Evolutionary conservation across 768 basidiomycete species (phyloP), one percentile per base, ranked within the genome.

Genomic region (Gymnopilus junonius): DNA sequence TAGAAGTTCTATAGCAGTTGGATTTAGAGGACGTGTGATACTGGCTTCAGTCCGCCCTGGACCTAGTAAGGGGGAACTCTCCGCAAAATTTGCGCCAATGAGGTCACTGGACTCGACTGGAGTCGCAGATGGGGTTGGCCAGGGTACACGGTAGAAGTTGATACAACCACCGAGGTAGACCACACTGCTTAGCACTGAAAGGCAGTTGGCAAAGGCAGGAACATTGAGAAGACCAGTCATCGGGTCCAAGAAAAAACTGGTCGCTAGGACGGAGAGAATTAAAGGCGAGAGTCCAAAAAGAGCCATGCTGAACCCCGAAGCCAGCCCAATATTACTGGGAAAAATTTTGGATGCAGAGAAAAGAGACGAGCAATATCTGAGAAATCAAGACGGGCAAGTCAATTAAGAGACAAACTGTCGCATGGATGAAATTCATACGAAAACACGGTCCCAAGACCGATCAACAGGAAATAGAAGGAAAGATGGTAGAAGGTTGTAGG

Each of bases 211-310:
- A 71, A 85, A 93, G 12, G 65, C 63, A 14, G 78, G 25, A 70
- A 84, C 69, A 79, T 83, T 65, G 75, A 84, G 53, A 77, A 79
- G 45, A 31, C 82, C 83, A 25, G 77, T 79, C 51, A 74, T 71
- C 12, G 74, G 66, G 39, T 79, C 75, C 4, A 83, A 86, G 73
- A 93, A 93, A 70, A 79, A 86, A 15, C 60, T 76, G 4, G 89
- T 85, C 3, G 90, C 91, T 37, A 93, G 63, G 23, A 83, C 61
- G 21, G 92, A 89, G 7, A 93, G 81, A 66, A 91, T 85, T 21
- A 93, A 77, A 0, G 93, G 93, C 0, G 93, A 94, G 34, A 93
- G 81, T n/a, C 93, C 91, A 69, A 93, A 93, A 23, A 93, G 75
- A 2, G 91, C 85, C 81, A 87, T 87, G 70, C 83, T 88, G 10